These are phyloP conservation scores for Cunninghamia lanceolata DNA, from an alignment of 75 land plant species.

Conservation along the genomic window DNA sequence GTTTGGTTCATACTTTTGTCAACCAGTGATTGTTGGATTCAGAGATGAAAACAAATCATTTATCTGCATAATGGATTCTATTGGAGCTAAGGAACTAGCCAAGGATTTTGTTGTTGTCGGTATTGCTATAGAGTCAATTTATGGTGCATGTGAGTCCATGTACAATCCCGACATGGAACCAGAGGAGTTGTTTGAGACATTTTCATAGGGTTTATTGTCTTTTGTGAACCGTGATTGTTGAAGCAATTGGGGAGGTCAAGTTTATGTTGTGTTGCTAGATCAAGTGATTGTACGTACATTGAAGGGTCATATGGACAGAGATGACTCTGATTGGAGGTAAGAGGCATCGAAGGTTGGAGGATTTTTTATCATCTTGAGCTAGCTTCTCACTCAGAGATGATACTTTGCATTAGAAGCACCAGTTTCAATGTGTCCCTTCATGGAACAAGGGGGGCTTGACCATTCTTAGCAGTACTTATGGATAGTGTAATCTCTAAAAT, in stretches of 20 bases:
- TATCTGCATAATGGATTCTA: slow-evolving; percentile 93
- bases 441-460: no score
- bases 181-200: slow-evolving; percentile 84
- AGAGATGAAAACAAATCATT: slow-evolving; percentile 78
- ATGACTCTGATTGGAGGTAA: no score
- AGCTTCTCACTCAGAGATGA: no score
- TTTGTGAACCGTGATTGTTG: slow-evolving; percentile 90
- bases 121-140: slow-evolving; percentile 15
- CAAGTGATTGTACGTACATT: no score
- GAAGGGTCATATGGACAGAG: no score
- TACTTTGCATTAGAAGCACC: no score
- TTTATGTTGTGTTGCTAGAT: slow-evolving; percentile 65
- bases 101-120: no score
- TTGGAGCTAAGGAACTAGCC: slow-evolving; percentile 71
- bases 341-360: no score
- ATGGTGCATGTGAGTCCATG: slow-evolving; percentile 90
- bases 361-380: no score
- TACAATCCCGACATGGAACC: slow-evolving; percentile 94
- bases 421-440: no score
- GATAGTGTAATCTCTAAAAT: no score
- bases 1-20: slow-evolving; percentile 97
- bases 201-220: slow-evolving; percentile 85
- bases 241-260: slow-evolving; percentile 98
- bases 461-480: no score
- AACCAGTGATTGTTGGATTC: slow-evolving; percentile 93